Evolutionary conservation across 2,329 filamentous ascomycete genomes (phyloP), one percentile per base, ranked within the genome.

Genomic region (Xylaria sp.): DNA sequence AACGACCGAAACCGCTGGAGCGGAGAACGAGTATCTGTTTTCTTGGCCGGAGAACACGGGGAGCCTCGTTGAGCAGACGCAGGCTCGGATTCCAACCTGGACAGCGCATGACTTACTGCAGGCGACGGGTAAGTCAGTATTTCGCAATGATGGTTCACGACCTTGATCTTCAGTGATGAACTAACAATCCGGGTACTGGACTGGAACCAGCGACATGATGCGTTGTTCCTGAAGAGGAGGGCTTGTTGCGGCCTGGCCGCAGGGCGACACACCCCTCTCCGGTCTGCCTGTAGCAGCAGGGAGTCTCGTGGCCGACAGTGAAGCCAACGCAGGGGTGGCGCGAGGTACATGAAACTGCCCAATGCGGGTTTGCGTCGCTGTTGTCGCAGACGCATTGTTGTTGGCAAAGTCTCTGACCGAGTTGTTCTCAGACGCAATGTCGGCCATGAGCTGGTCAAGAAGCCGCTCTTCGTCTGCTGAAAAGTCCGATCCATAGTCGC

Each of bases 1-100:
- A 83, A 86, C 1, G 85, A 85, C 44, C 92, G 87, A 68, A 96
- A 96, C 39, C 89, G 85, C 63, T 91, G 82, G 1, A 97, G 76
- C 0, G 92, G 92, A 1, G 81, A 79, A 18, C 72, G 74, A 1
- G 65, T 69, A 55, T 80, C 77, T 54, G 79, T 76, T 9, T 71
- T 63, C 19, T 65, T 63, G 0, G 66, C 51, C 6, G 69, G 60
- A 7, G 48, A 53, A 37, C 58, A 49, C n/a, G 60, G 54, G 5
- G 59, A 35, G 3, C 9, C 49, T 16, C 50, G 59, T 23, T 60
- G 52, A 37, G 55, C 51, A n/a, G 59, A 50, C 10, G 63, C 57
- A 30, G 66, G 59, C 37, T 67, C 39, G 23, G 65, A 16, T 35
- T 58, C 51, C 64, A 60, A 58, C 59, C 50, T 66, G 1, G 70